Percentiles rank a stretch among this genome's conserved stretches.
These are phyloP conservation scores for Sporothrix euskadiensis DNA, from an alignment of 2,329 filamentous ascomycete genomes.

Conservation along the genomic window DNA sequence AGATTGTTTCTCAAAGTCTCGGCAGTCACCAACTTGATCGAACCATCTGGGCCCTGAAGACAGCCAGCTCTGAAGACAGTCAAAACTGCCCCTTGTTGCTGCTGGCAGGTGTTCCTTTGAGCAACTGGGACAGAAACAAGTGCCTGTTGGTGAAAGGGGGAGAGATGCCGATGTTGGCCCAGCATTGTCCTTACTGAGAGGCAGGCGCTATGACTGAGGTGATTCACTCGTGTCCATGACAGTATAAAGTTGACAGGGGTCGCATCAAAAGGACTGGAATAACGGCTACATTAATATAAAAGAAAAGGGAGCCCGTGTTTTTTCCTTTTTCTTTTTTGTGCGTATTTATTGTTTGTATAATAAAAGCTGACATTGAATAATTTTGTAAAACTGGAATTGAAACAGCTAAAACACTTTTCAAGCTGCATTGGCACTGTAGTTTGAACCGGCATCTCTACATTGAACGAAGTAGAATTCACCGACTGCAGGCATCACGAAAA, in stretches of 20 bases:
- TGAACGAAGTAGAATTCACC: too few relatives aligned
- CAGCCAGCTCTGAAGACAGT: too few relatives aligned
- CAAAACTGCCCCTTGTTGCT: neutral
- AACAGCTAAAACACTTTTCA: too few relatives aligned
- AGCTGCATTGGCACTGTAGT: too few relatives aligned
- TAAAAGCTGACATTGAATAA: too few relatives aligned
- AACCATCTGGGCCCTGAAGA: neutral
- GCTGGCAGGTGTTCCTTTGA: neutral
- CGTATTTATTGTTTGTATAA: too few relatives aligned
- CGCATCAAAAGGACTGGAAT: neutral
- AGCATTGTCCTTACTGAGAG: conserved; percentile 3
- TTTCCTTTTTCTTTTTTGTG: too few relatives aligned
- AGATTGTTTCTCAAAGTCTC: neutral
- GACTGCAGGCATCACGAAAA: too few relatives aligned
- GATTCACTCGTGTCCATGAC: neutral
- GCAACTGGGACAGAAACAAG: neutral
- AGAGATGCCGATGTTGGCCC: neutral
- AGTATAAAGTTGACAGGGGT: neutral
- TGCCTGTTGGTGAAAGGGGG: neutral
- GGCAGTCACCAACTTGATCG: neutral
- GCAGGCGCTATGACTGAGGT: conserved; percentile 4
- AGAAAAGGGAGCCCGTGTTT: too few relatives aligned
- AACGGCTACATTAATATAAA: neutral
- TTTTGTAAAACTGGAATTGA: too few relatives aligned
- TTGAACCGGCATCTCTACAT: too few relatives aligned